Evolutionary conservation across 2,329 filamentous ascomycete genomes (phyloP).

Genomic region (Penicillium sp.): DNA sequence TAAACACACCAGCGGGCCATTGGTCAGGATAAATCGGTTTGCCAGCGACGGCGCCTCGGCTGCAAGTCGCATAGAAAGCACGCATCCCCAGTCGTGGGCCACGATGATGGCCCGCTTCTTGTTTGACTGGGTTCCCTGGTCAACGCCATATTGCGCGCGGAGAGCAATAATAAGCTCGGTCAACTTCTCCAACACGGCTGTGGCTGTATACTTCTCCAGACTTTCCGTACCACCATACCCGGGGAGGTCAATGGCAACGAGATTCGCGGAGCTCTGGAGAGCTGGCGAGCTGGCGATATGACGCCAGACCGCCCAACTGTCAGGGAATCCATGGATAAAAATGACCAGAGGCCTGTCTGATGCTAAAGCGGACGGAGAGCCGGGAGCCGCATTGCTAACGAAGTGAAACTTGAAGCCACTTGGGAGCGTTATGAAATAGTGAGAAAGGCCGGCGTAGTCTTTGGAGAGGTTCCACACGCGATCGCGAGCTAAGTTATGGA

Average conservation of each 20-base stretch:
- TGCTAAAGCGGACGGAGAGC: slow-evolving; percentile 22
- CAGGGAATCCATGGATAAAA: slow-evolving; percentile 63
- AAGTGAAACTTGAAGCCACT: slow-evolving; percentile 59
- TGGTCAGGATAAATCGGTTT: slow-evolving; percentile 58
- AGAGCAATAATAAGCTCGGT: slow-evolving; percentile 56
- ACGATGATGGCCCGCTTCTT: slow-evolving; percentile 52
- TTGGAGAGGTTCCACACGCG: slow-evolving; percentile 58
- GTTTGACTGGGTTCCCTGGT: slow-evolving; percentile 31
- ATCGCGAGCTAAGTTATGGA: slow-evolving; percentile 54
- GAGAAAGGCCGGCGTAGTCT: slow-evolving; percentile 49
- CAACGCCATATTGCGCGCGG: slow-evolving; percentile 50
- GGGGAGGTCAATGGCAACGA: slow-evolving; percentile 60
- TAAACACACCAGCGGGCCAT: slow-evolving; percentile 54
- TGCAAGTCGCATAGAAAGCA: slow-evolving; percentile 58
- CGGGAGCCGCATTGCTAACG: slow-evolving; percentile 44
- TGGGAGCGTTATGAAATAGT: slow-evolving; percentile 54
- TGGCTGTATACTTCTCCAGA: slow-evolving; percentile 52
- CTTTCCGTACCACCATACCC: slow-evolving; percentile 61
- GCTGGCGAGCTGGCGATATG: slow-evolving; percentile 48
- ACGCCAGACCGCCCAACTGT: slow-evolving; percentile 59
- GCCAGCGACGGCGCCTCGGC: slow-evolving; percentile 59
- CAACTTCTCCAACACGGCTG: slow-evolving; percentile 56
- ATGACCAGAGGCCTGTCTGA: slow-evolving; percentile 49
- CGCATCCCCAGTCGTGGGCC: slow-evolving; percentile 58
- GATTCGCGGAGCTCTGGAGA: slow-evolving; percentile 43